Conservation (phyloP, 805 yeast genomes). For the Schizosaccharomyces cryophilus region DNA sequence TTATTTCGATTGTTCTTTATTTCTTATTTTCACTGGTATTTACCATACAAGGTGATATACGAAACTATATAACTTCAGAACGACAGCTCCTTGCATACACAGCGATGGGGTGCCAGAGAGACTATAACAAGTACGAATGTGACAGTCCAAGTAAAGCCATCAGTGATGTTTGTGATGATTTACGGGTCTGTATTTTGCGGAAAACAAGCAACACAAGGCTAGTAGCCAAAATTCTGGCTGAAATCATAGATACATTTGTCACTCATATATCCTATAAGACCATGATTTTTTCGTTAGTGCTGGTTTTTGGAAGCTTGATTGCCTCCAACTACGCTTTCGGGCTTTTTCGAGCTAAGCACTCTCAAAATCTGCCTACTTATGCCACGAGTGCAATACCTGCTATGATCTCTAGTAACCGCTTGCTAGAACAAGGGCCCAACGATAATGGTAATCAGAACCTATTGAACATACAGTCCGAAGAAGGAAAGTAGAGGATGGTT, state of each 20-base stretch:
- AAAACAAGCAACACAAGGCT: slow-evolving; percentile 47
- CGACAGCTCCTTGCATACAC: slow-evolving; percentile 35
- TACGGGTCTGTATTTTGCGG: slow-evolving; percentile 64
- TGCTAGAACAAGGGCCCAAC: too few relatives aligned
- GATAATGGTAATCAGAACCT: too few relatives aligned
- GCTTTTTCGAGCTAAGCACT: background rate
- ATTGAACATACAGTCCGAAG: too few relatives aligned
- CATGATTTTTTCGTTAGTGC: slow-evolving; percentile 13
- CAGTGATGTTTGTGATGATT: slow-evolving; percentile 39
- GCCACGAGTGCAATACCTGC: background rate
- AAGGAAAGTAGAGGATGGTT: too few relatives aligned
- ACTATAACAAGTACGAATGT: slow-evolving; percentile 53
- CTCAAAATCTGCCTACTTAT: background rate
- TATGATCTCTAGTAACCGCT: background rate
- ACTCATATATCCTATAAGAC: slow-evolving; percentile 50
- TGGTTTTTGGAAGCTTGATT: background rate
- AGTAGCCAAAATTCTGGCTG: slow-evolving; percentile 65
- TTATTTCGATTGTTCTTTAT: slow-evolving; percentile 28
- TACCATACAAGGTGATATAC: slow-evolving; percentile 45
- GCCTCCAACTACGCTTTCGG: background rate
- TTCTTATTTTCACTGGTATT: slow-evolving; percentile 26
- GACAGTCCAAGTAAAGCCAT: slow-evolving; percentile 34
- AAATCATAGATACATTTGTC: slow-evolving; percentile 51
- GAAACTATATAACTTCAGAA: slow-evolving; percentile 38
- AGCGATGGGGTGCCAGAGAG: slow-evolving; percentile 42